A percentile compares a stretch with the other conserved stretches of the same genome.
These are phyloP conservation scores for Geotrichum carabidarum DNA, from an alignment of 1,139 yeast species.

Conservation along the genomic window DNA sequence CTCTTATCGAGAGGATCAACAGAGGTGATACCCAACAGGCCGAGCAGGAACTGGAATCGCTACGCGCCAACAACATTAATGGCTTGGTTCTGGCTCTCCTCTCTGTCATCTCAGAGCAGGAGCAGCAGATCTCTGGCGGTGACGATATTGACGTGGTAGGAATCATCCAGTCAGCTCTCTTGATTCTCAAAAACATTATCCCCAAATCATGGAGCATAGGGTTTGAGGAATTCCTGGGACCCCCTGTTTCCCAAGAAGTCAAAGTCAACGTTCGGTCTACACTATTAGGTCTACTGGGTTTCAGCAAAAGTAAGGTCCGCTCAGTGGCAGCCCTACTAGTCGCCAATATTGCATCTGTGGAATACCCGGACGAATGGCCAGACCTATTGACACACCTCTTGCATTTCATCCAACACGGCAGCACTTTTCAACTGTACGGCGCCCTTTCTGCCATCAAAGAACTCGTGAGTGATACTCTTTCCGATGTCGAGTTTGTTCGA, in stretches of 20 bases:
- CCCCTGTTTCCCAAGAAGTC: conserved; percentile 51
- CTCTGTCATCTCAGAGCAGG: conserved; percentile 12
- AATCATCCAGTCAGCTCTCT: conserved; percentile 54
- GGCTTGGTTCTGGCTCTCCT: conserved; percentile 12
- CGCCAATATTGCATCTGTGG: conserved; percentile 81
- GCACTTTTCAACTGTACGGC: conserved; percentile 48
- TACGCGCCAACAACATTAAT: conserved; percentile 13
- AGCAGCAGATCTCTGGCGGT: not conserved
- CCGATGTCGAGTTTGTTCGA: conserved; percentile 81
- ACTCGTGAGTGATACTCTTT: conserved; percentile 74
- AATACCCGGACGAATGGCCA: conserved; percentile 97
- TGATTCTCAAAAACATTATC: conserved; percentile 65
- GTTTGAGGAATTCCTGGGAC: conserved; percentile 69
- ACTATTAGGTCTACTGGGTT: conserved; percentile 51
- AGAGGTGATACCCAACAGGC: conserved; percentile 18
- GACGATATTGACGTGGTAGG: conserved; percentile 29
- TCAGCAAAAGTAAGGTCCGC: conserved; percentile 56
- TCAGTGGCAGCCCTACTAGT: conserved; percentile 67
- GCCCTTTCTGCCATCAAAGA: conserved; percentile 70
- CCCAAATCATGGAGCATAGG: conserved; percentile 75
- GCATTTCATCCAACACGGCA: conserved; percentile 38
- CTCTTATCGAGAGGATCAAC: conserved; percentile 16
- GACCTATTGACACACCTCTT: conserved; percentile 51
- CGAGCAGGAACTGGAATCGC: conserved; percentile 16
- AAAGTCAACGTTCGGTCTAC: conserved; percentile 49